phyloP scores from a whole-genome alignment of 148 eudicot species.

The Pharnaceum exiguum region DNA sequence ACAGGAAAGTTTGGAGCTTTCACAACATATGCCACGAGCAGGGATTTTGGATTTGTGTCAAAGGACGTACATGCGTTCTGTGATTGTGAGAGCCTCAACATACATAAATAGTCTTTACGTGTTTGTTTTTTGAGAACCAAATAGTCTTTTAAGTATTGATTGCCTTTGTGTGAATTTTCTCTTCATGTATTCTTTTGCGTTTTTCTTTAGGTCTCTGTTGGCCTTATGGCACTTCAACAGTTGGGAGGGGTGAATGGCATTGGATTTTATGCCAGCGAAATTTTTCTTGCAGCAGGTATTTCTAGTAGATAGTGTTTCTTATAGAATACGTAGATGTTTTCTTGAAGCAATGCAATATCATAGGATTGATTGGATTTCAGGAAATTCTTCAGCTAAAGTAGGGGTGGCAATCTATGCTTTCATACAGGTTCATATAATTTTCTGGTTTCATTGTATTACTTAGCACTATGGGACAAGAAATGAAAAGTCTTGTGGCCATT shows the following conservation, averaged over 20 bases:
- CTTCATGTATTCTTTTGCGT: neutral
- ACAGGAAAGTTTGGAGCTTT: conserved; percentile 1
- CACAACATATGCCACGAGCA: conserved; percentile 44
- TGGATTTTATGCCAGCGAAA: conserved; percentile 26
- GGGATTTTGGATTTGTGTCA: conserved; percentile 54
- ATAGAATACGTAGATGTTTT: no score
- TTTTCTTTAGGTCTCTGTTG: conserved; percentile 30
- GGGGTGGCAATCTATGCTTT: conserved; percentile 7
- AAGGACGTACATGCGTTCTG: conserved; percentile 45
- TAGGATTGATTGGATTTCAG: neutral
- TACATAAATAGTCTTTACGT: no score
- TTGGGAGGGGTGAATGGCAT: conserved; percentile 39
- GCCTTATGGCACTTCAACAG: conserved; percentile 39
- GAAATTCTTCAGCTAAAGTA: conserved; percentile 1
- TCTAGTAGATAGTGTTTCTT: neutral
- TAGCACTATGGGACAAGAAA: no score
- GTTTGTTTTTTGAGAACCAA: no score
- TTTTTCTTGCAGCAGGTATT: conserved; percentile 34
- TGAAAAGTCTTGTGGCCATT: no score
- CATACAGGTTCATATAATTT: neutral
- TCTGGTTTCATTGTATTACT: neutral
- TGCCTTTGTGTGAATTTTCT: neutral
- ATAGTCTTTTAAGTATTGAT: neutral
- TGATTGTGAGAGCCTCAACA: conserved; percentile 36
- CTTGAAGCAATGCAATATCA: neutral